Conservation (phyloP, 345 rosid species). For the Hypericum perforatum region DNA sequence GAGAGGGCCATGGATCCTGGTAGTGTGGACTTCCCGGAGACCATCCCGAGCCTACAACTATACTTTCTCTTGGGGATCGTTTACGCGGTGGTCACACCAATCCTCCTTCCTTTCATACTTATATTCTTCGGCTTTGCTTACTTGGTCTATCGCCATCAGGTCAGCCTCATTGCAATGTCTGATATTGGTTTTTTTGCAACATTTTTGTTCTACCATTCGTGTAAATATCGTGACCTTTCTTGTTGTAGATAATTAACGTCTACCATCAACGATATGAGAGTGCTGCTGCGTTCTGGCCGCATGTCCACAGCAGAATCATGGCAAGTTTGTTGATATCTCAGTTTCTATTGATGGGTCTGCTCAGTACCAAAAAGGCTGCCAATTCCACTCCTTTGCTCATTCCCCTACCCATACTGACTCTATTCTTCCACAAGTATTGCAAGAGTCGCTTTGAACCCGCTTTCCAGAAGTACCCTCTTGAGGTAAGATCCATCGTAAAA, state of each 20-base stretch:
- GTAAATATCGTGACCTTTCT: neutral
- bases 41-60: constrained; percentile 78
- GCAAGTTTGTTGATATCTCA: constrained; percentile 88
- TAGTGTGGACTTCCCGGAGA: constrained; percentile 73
- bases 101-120: constrained; percentile 83
- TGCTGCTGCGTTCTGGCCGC: constrained; percentile 98
- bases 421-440: constrained; percentile 84
- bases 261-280: constrained; percentile 90
- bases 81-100: constrained; percentile 84
- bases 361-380: constrained; percentile 81
- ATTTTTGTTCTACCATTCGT: neutral
- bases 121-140: constrained; percentile 88
- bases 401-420: constrained; percentile 66
- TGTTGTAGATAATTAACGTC: constrained; percentile 66
- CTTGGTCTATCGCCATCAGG: constrained; percentile 98
- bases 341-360: constrained; percentile 73
- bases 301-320: constrained; percentile 73
- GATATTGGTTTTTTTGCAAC: neutral
- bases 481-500: constrained; percentile 35
- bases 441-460: constrained; percentile 91
- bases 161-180: constrained; percentile 19
- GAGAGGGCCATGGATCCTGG: constrained; percentile 83
- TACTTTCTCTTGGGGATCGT: constrained; percentile 95
- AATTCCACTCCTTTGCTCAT: constrained; percentile 80
- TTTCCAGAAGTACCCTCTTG: constrained; percentile 76